phyloP scores from a whole-genome alignment of 1,139 yeast species.

The Candida smagusa region DNA sequence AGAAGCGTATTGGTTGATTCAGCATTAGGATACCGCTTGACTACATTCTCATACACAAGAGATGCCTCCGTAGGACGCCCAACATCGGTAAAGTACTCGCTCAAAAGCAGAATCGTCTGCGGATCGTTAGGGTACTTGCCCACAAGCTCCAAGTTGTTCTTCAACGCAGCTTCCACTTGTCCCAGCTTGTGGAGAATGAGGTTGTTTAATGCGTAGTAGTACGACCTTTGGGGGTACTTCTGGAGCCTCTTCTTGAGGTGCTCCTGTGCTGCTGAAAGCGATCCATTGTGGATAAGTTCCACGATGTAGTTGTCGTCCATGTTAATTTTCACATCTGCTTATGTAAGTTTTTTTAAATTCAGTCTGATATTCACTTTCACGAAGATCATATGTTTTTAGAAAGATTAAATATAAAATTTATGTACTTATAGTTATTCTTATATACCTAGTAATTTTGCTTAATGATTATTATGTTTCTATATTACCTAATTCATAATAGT shows the following conservation, averaged over 20 bases:
- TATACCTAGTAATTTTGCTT: no score
- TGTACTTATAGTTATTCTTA: no score
- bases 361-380: no score
- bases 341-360: no score
- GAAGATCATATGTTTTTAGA: no score
- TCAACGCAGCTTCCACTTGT: conserved; percentile 40
- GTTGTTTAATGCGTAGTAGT: conserved; percentile 51
- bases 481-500: no score
- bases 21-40: conserved; percentile 50
- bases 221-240: conserved; percentile 54
- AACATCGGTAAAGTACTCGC: conserved; percentile 32
- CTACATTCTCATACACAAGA: conserved; percentile 52
- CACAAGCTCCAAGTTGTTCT: conserved; percentile 39
- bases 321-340: background rate
- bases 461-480: no score
- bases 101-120: conserved; percentile 47
- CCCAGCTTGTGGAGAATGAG: conserved; percentile 44
- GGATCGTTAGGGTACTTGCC: conserved; percentile 53
- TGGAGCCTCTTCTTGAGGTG: conserved; percentile 48
- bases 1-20: conserved; percentile 28
- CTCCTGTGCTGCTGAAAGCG: conserved; percentile 51
- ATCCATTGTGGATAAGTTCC: conserved; percentile 52
- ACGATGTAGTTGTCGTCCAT: conserved; percentile 31
- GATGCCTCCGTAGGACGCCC: conserved; percentile 36
- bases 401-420: no score